Base-by-base conservation (phyloP, 140 eudicot genomes). In the Flaveria floridana region DNA sequence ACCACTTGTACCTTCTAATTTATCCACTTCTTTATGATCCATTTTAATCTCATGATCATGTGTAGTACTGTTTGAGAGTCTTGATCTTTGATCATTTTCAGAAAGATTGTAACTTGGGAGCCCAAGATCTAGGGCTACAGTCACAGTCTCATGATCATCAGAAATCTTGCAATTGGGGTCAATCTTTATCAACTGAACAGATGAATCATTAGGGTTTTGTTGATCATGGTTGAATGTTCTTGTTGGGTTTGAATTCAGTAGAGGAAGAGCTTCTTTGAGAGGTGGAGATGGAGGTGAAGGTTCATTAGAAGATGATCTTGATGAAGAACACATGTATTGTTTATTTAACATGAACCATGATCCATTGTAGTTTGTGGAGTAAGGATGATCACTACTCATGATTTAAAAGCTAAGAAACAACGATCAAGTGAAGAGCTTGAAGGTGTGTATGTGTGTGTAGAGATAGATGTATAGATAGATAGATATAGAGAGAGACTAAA, bases 211-310 rank as follows among this genome's bases (percentile, higher is more conserved):
- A 65, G 58, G 76, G 79, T 75, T 0, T 80, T 77, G 56, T 3
- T 63, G 73, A 3, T 47, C 72, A 76, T 71, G 76, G 78, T 77
- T 71, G 65, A 67, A 30, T 55, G 52, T 37, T 68, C 77, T 82
- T 58, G 87, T 82, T 19, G 94, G 94, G 85, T 86, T 87, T 52
- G 73, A 78, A 65, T 80, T 72, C 20, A 90, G 83, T 3, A 87
- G 87, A 20, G 96, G 95, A 46, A 90, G 91, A 65, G 95, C 88
- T 80, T 90, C 86, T 62, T 64, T 84, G 15, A 82, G 83, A 15
- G 96, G 96, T 23, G 96, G 90, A 71, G 91, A 82, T 2, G 93
- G 84, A 7, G 50, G 14, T 69, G 87, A 65, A 16, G 70, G 58
- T 46, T 65, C 71, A 51, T 25, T 4, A 56, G 88, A 58, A 44